Base-by-base conservation (phyloP, 1,139 yeast genomes). In the Taphrina sp. region DNA sequence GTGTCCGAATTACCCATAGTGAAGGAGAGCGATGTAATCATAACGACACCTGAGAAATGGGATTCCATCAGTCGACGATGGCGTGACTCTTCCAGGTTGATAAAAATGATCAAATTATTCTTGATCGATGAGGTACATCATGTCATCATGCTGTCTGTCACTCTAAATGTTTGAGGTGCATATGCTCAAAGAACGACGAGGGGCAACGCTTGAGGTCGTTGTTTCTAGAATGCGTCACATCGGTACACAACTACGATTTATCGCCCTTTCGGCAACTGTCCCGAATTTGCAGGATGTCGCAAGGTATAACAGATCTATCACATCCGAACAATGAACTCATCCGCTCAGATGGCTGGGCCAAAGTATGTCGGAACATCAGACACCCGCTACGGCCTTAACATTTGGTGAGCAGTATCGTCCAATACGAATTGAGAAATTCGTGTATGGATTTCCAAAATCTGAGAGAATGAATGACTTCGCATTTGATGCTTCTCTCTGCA, bases 41-140 rank as follows among this genome's bases (percentile, higher is more conserved):
- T 79, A 7, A 73, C 81, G 1, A 79, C 82, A 0, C 82, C 83
- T 1, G 83, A 79, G 64, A 79, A 78, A 65, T 78, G 81, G 81
- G 83, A 79, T 61, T 65, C 74, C 45, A 65, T 78, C 53, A 76
- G 82, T 0, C 69, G 82, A 59, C 71, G 72, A 60, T 76, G 81
- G 80, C 61, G 67, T 3, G 79, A 76, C 59, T 71, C 73, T 56
- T 61, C 67, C 2, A 70, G 66, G 34, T 59, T 76, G n/a, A 70
- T 77, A 46, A 70, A 69, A 16, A 61, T 72, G 37, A 68, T 78
- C 0, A 69, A 69, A 45, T 63, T 79, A 17, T 65, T 79, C 20
- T 60, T 79, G 14, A 70, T 61, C 7, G 37, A 31, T 17, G 46
- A 31, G 14, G 41, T 36, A 3, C 17, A n/a, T 24, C 10, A 0